Base-by-base conservation (phyloP, 805 yeast species). In the Lachancea sp. region DNA sequence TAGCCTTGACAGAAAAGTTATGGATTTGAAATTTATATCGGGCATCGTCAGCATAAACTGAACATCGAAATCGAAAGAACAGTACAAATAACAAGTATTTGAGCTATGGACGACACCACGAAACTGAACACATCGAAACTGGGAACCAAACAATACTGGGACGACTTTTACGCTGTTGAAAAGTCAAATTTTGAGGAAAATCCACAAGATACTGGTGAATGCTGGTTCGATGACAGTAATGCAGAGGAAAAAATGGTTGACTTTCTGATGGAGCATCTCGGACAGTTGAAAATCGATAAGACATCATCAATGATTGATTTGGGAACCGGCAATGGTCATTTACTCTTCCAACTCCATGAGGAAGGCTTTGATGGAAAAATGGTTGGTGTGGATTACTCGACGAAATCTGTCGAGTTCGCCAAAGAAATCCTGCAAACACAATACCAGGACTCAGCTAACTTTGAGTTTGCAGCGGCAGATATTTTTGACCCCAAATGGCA, bases 311-410 rank as follows among this genome's bases (percentile, higher is more conserved):
- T 90, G 41, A 65, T 85, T 17, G 99, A 91, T 63, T 68, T 93
- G 32, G 99, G 99, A 1, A 90, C 99, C 0, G 99, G 99, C 1
- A 93, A 93, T 64, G 99, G 99, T 0, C 96, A 88, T 59, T 67
- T 93, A 22, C 60, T 93, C 25, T 85, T 91, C 54, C 76, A 82
- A 45, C 60, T 93, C 27, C 57, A 62, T 43, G 80, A 84, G 42
- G 87, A 84, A 44, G 82, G 83, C 0, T 75, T 78, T 51, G 71
- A 73, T 40, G 82, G 81, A 4, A 64, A 66, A 25, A 61, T 82
- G 51, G 63, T 74, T 1, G 99, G 99, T 0, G 72, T 93, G 6
- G 99, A 93, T 65, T 93, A 93, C 61, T 82, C 95, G 13, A 79
- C 77, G 20, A 75, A 79, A 19, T 85, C 96, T n/a, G 79, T 90